Conservation (phyloP, 441 rosid genomes). For the Flueggea neowawraea region DNA sequence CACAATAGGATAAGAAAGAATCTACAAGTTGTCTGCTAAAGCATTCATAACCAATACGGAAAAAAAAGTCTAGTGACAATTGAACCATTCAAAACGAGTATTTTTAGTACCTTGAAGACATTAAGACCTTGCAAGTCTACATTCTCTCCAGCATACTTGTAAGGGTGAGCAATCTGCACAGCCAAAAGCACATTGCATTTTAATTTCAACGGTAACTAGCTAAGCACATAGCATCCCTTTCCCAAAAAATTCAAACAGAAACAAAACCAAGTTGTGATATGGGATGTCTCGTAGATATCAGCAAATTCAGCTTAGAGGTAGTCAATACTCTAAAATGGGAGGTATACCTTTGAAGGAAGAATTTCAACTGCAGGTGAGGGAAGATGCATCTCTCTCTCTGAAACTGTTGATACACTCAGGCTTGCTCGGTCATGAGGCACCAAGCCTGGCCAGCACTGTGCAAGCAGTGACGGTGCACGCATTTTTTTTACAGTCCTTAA, state of each 20-base stretch:
- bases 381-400: slow-evolving; percentile 62
- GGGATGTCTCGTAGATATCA: neutral
- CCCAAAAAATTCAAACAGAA: neutral
- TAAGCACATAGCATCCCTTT: neutral
- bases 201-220: slow-evolving; percentile 8
- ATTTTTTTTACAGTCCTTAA: slow-evolving; percentile 26
- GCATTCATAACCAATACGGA: neutral
- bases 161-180: slow-evolving; percentile 58
- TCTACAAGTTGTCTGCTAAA: neutral
- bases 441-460: slow-evolving; percentile 90
- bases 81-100: neutral
- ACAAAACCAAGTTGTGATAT: neutral
- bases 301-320: neutral
- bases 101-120: slow-evolving; percentile 60
- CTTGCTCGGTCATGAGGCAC: slow-evolving; percentile 67
- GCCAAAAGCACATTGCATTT: slow-evolving; percentile 4
- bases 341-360: slow-evolving; percentile 77
- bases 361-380: slow-evolving; percentile 90
- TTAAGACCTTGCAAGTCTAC: slow-evolving; percentile 59
- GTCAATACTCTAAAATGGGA: neutral
- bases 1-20: too few relatives aligned
- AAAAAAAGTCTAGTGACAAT: neutral
- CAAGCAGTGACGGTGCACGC: slow-evolving; percentile 89
- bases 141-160: slow-evolving; percentile 74
- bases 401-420: slow-evolving; percentile 49